Base-by-base conservation (phyloP, 2,329 filamentous ascomycete genomes). In the Penicillium fuscoglaucum region DNA sequence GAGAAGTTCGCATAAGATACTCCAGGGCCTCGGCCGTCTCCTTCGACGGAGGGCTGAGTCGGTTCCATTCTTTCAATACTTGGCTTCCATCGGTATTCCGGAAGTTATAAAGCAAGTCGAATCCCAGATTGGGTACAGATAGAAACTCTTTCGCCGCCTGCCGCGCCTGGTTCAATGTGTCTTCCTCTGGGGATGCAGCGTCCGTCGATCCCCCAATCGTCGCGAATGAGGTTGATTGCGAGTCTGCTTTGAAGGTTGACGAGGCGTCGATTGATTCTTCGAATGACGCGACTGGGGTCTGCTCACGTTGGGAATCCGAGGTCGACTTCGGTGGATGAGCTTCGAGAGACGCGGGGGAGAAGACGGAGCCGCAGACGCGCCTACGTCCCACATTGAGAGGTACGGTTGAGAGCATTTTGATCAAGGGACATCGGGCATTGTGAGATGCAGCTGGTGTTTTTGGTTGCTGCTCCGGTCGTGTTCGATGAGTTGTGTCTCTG, bases 321-420 rank as follows among this genome's bases (percentile, higher is more conserved):
- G 68, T 69, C 9, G 68, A 67, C 19, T 73, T 64, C 41, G 70
- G 59, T 55, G 68, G 68, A 19, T 57, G 47, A 63, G 69, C 68
- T 53, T 72, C 70, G n/a, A 72, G 63, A 19, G 72, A 72, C 53
- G 74, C 66, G 50, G 75, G 70, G 48, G 76, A 70, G 60, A 80
- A 79, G 48, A 80, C 76, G 13, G 77, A 78, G 55, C 68, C 68
- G 63, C 79, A 78, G 24, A 80, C 72, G 62, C 76, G 77, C 66
- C 73, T 73, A 61, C 74, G 74, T 57, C 66, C 61, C 55, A 54
- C 57, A 57, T 64, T 65, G 52, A 70, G 62, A 47, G 71, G 64
- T 35, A 54, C 57, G 47, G 66, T 66, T 24, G 66, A 64, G 24
- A 68, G 47, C 70, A 72, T 74, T 40, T 50, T 68, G 55, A 26